A percentile compares a stretch with the other conserved stretches of the same genome.
Evolutionary conservation across 1,284 basidiomycete genomes (phyloP).

Genomic region (Rhodotorula sp.): DNA sequence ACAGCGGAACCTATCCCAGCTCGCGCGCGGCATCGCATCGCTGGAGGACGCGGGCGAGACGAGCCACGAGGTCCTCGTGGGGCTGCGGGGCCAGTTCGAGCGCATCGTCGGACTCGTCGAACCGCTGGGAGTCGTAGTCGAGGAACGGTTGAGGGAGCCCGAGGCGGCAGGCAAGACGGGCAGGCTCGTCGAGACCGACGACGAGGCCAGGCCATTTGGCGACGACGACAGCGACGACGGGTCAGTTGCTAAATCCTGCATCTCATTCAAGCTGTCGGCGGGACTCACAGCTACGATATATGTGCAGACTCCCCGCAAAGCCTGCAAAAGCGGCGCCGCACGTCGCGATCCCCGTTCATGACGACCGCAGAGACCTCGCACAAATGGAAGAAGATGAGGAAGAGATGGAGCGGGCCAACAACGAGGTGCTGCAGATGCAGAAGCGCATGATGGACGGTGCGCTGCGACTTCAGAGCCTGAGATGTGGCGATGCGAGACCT

Average conservation of each 20-base stretch:
- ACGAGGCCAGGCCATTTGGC: slow-evolving; percentile 20
- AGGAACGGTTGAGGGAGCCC: slow-evolving; percentile 9
- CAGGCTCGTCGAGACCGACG: slow-evolving; percentile 29
- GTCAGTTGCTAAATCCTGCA: background rate
- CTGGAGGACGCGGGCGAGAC: slow-evolving; percentile 27
- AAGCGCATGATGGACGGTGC: slow-evolving; percentile 42
- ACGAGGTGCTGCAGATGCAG: slow-evolving; percentile 45
- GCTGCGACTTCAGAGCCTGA: background rate
- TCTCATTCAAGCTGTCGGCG: no score
- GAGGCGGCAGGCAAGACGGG: slow-evolving; percentile 26
- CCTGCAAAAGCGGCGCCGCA: slow-evolving; percentile 10
- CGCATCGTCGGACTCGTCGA: slow-evolving; percentile 36
- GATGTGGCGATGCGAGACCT: background rate
- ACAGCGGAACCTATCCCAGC: slow-evolving; percentile 31
- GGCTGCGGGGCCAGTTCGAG: slow-evolving; percentile 40
- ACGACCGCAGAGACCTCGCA: slow-evolving; percentile 29
- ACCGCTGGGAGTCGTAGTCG: slow-evolving; percentile 36
- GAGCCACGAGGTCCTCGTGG: slow-evolving; percentile 24
- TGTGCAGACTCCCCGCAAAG: background rate
- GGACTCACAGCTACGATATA: background rate
- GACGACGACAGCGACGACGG: background rate
- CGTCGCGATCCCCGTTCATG: slow-evolving; percentile 27
- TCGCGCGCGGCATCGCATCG: slow-evolving; percentile 30
- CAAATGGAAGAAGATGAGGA: slow-evolving; percentile 45
- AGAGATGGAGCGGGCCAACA: slow-evolving; percentile 41